Evolutionary conservation across 352 stramenopile species (phyloP).

Genomic region (Aphanomyces stellatus): DNA sequence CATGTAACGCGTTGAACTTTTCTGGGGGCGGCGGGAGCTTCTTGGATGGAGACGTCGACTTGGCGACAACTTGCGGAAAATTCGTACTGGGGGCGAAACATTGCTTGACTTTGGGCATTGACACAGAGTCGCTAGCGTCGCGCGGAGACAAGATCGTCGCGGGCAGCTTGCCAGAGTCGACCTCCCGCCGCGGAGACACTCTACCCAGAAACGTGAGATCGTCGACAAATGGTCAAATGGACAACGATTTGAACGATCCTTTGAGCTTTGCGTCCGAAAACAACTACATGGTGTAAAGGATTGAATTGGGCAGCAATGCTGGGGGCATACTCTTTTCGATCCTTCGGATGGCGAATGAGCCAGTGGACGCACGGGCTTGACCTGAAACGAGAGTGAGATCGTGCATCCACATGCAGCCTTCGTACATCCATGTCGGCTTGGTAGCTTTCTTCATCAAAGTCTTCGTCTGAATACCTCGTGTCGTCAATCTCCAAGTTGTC

Average conservation of each 20-base stretch:
- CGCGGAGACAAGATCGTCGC: not conserved
- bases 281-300: too few species aligned
- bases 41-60: slow-evolving; percentile 26
- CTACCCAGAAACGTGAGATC: not conserved
- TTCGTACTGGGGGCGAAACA: not conserved
- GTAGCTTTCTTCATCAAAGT: not conserved
- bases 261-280: not conserved
- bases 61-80: slow-evolving; percentile 7
- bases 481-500: not conserved
- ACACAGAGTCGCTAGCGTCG: not conserved
- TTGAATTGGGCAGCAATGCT: too few species aligned
- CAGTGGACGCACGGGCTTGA: not conserved
- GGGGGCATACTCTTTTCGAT: not conserved
- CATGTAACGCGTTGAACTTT: slow-evolving; percentile 27
- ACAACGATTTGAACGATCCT: not conserved
- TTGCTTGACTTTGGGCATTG: slow-evolving; percentile 18
- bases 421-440: not conserved
- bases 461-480: not conserved
- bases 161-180: not conserved
- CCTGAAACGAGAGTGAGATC: too few species aligned
- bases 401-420: too few species aligned
- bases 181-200: not conserved
- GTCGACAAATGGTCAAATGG: not conserved
- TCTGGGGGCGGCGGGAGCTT: slow-evolving; percentile 40
- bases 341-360: not conserved